Percentiles rank a stretch among this genome's conserved stretches.
These are phyloP conservation scores for Pyrenochaeta sp. DNA, from an alignment of 2,329 filamentous ascomycete species.

Conservation along the genomic window DNA sequence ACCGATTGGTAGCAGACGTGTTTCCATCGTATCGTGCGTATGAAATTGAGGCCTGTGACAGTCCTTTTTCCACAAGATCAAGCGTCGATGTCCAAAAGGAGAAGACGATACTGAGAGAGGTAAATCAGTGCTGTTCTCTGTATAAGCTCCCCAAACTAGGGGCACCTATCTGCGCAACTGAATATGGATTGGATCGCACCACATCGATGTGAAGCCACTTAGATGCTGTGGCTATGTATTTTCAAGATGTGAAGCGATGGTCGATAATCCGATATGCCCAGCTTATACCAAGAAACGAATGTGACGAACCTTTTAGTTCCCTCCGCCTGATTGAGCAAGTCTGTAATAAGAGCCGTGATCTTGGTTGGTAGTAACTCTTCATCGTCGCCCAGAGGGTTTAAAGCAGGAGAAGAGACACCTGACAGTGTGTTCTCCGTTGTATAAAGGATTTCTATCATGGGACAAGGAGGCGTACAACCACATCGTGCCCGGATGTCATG, in stretches of 20 bases:
- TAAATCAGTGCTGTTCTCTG: background rate
- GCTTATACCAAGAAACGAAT: no score
- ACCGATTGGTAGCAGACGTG: conserved; percentile 54
- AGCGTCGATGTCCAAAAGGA: conserved; percentile 61
- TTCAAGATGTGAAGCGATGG: no score
- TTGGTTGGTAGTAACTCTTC: conserved; percentile 34
- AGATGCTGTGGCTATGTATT: no score
- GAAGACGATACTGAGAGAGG: conserved; percentile 57
- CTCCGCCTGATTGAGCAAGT: conserved; percentile 37
- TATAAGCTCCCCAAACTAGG: background rate
- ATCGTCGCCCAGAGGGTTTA: background rate
- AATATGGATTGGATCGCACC: background rate
- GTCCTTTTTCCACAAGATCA: conserved; percentile 54
- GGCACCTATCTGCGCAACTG: no score
- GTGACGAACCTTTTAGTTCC: conserved; percentile 49
- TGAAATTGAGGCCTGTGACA: conserved; percentile 40
- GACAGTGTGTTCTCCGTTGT: background rate
- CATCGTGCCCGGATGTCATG: conserved; percentile 1
- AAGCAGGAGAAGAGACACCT: background rate
- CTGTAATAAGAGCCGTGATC: conserved; percentile 42
- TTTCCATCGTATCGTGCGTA: conserved; percentile 56
- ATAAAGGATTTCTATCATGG: background rate
- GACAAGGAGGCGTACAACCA: conserved; percentile 19
- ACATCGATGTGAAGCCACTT: background rate
- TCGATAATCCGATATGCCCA: no score